Evolutionary conservation across 495 filamentous ascomycete genomes (phyloP).

Genomic region (Penicillium soppii): DNA sequence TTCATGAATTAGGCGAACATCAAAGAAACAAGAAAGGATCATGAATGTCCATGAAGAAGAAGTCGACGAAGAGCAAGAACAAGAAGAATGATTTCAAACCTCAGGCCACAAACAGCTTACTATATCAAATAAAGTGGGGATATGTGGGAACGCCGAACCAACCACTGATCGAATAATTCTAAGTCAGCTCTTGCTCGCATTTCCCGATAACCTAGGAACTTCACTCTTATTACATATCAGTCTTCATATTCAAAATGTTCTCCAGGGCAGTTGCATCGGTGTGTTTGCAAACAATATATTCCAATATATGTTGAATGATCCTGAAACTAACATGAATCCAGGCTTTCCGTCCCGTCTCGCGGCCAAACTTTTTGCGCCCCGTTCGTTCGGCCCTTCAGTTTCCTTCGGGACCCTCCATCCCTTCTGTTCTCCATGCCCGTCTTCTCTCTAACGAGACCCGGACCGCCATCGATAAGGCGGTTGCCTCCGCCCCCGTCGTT

Average conservation of each 20-base stretch:
- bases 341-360: constrained; percentile 39
- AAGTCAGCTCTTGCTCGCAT: too few relatives aligned
- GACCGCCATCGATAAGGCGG: constrained; percentile 82
- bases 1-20: not conserved
- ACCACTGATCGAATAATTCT: constrained; percentile 11
- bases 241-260: constrained; percentile 26
- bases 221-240: too few relatives aligned
- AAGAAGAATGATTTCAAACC: too few relatives aligned
- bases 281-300: constrained; percentile 3
- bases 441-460: constrained; percentile 74
- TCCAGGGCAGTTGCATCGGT: constrained; percentile 38
- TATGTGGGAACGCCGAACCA: constrained; percentile 11
- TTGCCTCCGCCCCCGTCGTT: constrained; percentile 82
- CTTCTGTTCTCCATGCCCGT: constrained; percentile 48
- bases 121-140: too few relatives aligned
- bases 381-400: constrained; percentile 27
- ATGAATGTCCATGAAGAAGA: not conserved
- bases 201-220: too few relatives aligned
- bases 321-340: constrained; percentile 16
- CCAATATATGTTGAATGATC: too few relatives aligned
- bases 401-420: constrained; percentile 15
- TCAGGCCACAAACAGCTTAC: not conserved
- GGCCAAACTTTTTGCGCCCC: constrained; percentile 26
- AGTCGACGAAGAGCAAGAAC: too few relatives aligned
- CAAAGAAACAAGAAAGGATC: not conserved